Base-by-base conservation (phyloP, 2,329 filamentous ascomycete genomes). In the Amauroascus niger region DNA sequence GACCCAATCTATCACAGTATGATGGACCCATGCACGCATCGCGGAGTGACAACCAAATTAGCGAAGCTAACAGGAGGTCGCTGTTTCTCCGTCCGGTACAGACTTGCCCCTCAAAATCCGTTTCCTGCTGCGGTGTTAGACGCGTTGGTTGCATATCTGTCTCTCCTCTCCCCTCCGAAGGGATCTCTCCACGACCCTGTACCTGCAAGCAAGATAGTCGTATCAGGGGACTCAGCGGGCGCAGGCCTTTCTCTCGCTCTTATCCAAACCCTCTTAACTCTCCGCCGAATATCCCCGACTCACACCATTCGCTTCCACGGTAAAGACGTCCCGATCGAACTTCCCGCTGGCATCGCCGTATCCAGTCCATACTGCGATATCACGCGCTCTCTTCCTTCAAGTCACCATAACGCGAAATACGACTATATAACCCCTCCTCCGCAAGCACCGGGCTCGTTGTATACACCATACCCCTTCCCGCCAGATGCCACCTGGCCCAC, bases 81-180 rank as follows among this genome's bases (percentile, higher is more conserved):
- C 5, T 66, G 65, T 22, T 64, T 75, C 30, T 74, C 71, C 9
- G 69, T 76, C 22, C 67, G 71, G 46, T 75, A 76, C 58, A 69
- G 74, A 49, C 67, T 76, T 6, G 73, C 73, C 2, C 74, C 74
- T 14, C 71, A 76, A 49, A 63, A 73, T 40, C 70, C 74, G 8
- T 76, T 76, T 57, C 74, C 74, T 14, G 66, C 72, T 3, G 71
- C 71, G 2, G 60, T 76, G 5, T 64, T 76, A 39, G 74, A 76
- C 59, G 67, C 69, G 24, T 61, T 76, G n/a, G 63, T 71, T 13
- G 68, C 71, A n/a, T 76, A 76, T 55, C 64, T 76, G 2, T 72
- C 69, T 26, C 67, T 76, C 26, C 63, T 76, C 6, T 67, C 71
- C 11, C 74, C 73, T 9, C 72, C 73, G 0, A 61, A 66, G 11